Conservation (phyloP, 495 filamentous ascomycete species). For the Pyrenopolyporus hunteri region DNA sequence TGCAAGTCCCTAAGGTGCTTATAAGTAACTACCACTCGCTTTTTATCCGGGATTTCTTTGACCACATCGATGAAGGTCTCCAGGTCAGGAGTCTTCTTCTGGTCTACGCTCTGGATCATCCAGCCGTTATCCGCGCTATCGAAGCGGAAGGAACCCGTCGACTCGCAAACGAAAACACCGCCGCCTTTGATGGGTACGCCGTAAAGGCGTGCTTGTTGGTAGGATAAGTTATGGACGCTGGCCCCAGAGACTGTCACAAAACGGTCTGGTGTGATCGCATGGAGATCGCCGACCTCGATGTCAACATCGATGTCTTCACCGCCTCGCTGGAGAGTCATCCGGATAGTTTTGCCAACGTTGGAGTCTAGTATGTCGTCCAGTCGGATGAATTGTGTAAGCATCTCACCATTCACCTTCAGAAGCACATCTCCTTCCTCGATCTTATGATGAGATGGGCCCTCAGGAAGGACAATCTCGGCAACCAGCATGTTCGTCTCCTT, state of each 20-base stretch:
- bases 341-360: slow-evolving; percentile 75
- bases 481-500: slow-evolving; percentile 96
- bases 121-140: slow-evolving; percentile 90
- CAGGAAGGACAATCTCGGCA: slow-evolving; percentile 90
- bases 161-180: slow-evolving; percentile 88
- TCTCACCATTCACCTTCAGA: slow-evolving; percentile 89
- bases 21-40: slow-evolving; percentile 90
- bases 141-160: slow-evolving; percentile 91
- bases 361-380: slow-evolving; percentile 95
- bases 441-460: slow-evolving; percentile 83
- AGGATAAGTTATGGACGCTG: slow-evolving; percentile 94
- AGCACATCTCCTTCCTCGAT: slow-evolving; percentile 96
- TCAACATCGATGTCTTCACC: slow-evolving; percentile 87
- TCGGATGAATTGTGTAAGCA: slow-evolving; percentile 90
- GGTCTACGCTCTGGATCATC: slow-evolving; percentile 87
- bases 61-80: slow-evolving; percentile 91
- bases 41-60: slow-evolving; percentile 85
- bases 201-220: slow-evolving; percentile 93
- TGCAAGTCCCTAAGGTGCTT: slow-evolving; percentile 95
- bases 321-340: slow-evolving; percentile 82
- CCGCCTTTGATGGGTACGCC: slow-evolving; percentile 83
- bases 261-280: slow-evolving; percentile 92
- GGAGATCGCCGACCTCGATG: slow-evolving; percentile 85
- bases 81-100: slow-evolving; percentile 85
- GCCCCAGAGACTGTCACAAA: slow-evolving; percentile 93